phyloP scores from a whole-genome alignment of 805 yeast species.

The Limtongozyma cylindracea region DNA sequence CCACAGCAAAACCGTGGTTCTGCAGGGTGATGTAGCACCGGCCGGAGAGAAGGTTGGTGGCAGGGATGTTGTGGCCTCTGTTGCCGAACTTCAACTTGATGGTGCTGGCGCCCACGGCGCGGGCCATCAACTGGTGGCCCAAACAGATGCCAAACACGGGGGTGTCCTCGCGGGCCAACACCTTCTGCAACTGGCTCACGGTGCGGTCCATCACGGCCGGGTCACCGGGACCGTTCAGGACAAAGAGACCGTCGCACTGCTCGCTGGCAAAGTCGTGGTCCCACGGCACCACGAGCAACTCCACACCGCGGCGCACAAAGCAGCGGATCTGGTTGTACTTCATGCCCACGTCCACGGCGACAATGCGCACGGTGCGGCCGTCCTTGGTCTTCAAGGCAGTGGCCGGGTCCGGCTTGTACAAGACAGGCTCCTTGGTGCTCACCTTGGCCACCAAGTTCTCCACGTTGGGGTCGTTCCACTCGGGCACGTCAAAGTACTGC shows the following conservation, averaged over 20 bases:
- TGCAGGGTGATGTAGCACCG: slow-evolving; percentile 97
- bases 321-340: slow-evolving; percentile 95
- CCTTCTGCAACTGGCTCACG: slow-evolving; percentile 30
- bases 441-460: slow-evolving; percentile 84
- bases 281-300: slow-evolving; percentile 89
- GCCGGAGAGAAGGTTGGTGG: slow-evolving; percentile 73
- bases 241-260: slow-evolving; percentile 81
- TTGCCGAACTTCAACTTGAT: slow-evolving; percentile 88
- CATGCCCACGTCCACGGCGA: slow-evolving; percentile 95
- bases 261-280: slow-evolving; percentile 64
- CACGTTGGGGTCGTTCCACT: slow-evolving; percentile 83
- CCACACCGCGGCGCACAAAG: slow-evolving; percentile 89
- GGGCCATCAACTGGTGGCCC: slow-evolving; percentile 90
- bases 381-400: slow-evolving; percentile 20
- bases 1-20: slow-evolving; percentile 97
- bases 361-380: slow-evolving; percentile 59
- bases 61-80: slow-evolving; percentile 97
- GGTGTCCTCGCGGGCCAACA: slow-evolving; percentile 38
- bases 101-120: slow-evolving; percentile 90
- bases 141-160: slow-evolving; percentile 96
- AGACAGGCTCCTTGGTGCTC: slow-evolving; percentile 48
- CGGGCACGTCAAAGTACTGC: slow-evolving; percentile 43
- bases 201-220: slow-evolving; percentile 65
- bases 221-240: slow-evolving; percentile 99
- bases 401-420: slow-evolving; percentile 41